Conservation (phyloP, 2,329 filamentous ascomycete species). For the Pseudogymnoascus sp. region DNA sequence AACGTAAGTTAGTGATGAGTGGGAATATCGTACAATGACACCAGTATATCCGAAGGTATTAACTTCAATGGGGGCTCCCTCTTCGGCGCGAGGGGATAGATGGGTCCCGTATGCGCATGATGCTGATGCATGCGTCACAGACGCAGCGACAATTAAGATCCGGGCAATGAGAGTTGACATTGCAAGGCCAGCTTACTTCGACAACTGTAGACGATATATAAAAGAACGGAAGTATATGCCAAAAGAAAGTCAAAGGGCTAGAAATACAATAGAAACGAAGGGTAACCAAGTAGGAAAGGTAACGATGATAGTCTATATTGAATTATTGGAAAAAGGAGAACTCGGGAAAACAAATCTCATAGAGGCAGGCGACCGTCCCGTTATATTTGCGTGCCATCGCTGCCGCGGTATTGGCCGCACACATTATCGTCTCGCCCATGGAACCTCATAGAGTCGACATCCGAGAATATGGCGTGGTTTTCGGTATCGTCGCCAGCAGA, state of each 20-base stretch:
- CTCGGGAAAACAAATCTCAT: not conserved
- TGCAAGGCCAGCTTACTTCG: conserved; percentile 3
- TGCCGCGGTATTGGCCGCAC: not conserved
- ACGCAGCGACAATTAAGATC: conserved; percentile 12
- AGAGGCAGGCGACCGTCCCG: not conserved
- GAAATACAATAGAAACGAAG: not conserved
- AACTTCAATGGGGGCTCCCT: conserved; percentile 26
- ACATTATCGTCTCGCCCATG: not conserved
- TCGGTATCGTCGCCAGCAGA: not conserved
- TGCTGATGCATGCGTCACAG: conserved; percentile 26
- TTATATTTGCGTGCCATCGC: not conserved
- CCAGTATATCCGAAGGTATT: conserved; percentile 34
- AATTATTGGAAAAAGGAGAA: not conserved
- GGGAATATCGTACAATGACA: conserved; percentile 24
- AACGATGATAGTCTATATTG: not conserved
- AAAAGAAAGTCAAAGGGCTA: not conserved
- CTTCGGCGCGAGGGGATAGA: conserved; percentile 28
- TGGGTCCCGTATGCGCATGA: conserved; percentile 35
- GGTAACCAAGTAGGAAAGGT: not conserved
- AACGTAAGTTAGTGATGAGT: not conserved
- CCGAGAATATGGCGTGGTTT: not conserved
- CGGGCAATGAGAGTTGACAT: not conserved
- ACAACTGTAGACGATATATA: not conserved
- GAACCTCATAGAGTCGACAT: not conserved
- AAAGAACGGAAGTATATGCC: not conserved